Base-by-base conservation (phyloP, 1,139 yeast species). In the Blastobotrys indianensis region DNA sequence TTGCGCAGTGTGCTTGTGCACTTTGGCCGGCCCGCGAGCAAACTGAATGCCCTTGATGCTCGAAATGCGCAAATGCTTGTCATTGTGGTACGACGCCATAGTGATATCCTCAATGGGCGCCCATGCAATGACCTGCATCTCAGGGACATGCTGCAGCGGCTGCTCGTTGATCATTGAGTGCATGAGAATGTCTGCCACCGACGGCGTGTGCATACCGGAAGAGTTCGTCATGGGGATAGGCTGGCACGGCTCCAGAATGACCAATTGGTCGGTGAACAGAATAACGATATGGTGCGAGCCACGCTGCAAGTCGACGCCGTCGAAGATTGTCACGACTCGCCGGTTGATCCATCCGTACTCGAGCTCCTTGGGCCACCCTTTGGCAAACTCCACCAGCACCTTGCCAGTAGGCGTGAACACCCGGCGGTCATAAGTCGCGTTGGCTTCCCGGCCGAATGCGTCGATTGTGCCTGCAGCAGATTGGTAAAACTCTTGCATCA, bases 341-440 rank as follows among this genome's bases (percentile, higher is more conserved):
- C 97, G 73, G 29, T 82, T 75, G 20, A 87, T 64, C 97, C 97
- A 88, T 23, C 95, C 95, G 58, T 82, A 82, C 55, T 86, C 95
- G 25, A 90, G 70, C 56, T 84, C 90, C 0, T 78, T 68, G 0
- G 97, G 97, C 97, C 97, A 90, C 17, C 79, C 79, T 8, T 77
- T 72, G 5, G 96, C 94, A 23, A 88, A 64, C 58, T 87, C 96
- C 0, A 94, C 82, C 38, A 90, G 67, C 2, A 90, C 75, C 61
- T 86, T 87, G 0, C 97, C 97, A 0, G 95, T 82, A 1, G 97
- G 95, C 0, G 97, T 88, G 60, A 88, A 86, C 0, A 87, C 79
- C 51, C 96, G 73, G 37, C 79, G 74, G 53, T 71, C 75, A 51
- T 75, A 77, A 12, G 79, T 74, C 6, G 48, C 37, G 15, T 36